phyloP scores from a whole-genome alignment of 495 filamentous ascomycete species.

The Thozetella sp. region DNA sequence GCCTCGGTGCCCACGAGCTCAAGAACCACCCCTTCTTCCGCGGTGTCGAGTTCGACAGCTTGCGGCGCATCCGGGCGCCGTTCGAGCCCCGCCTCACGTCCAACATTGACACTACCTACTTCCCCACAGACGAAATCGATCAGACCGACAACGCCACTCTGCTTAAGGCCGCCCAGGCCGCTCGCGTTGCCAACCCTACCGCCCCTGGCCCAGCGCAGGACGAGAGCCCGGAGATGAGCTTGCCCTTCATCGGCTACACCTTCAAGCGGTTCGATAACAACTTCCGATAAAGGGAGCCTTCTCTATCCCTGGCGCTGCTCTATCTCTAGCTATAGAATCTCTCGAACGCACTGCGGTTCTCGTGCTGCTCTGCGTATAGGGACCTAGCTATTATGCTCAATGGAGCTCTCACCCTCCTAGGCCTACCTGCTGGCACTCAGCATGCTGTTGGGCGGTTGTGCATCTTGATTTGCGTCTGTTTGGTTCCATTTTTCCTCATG shows the following conservation, averaged over 20 bases:
- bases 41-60: slow-evolving; percentile 88
- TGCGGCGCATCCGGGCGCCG: slow-evolving; percentile 89
- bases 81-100: slow-evolving; percentile 92
- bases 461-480: not conserved
- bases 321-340: too few species aligned
- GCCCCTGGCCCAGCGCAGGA: slow-evolving; percentile 25
- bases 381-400: too few species aligned
- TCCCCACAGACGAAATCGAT: slow-evolving; percentile 97
- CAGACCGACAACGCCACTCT: slow-evolving; percentile 82
- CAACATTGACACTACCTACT: slow-evolving; percentile 96
- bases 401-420: not conserved
- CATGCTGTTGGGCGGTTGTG: not conserved
- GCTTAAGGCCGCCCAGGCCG: slow-evolving; percentile 67
- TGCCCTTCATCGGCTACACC: slow-evolving; percentile 98
- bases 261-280: slow-evolving; percentile 96
- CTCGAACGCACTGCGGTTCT: too few species aligned
- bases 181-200: slow-evolving; percentile 16
- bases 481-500: not conserved
- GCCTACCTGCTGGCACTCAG: not conserved
- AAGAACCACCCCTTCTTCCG: slow-evolving; percentile 95
- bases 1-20: slow-evolving; percentile 83
- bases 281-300: slow-evolving; percentile 42
- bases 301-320: too few species aligned
- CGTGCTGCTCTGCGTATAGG: too few species aligned
- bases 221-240: slow-evolving; percentile 78